Evolutionary conservation across 108 stramenopile genomes (phyloP), one percentile per base, ranked within the genome.

Genomic region (Pseudonitzschia pungens): DNA sequence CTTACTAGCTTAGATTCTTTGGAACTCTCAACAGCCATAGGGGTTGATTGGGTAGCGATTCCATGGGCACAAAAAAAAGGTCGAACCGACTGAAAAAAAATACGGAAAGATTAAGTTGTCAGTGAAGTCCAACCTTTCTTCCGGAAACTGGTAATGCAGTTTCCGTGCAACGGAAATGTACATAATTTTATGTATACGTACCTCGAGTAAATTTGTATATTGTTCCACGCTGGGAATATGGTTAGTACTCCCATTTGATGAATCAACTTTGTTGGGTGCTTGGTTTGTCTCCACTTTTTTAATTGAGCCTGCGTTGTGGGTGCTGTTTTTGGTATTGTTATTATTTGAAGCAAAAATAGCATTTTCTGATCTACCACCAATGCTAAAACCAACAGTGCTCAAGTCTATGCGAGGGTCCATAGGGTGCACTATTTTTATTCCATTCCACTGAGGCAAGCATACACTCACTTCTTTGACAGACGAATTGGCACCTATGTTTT

Each of bases 381-480:
- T 41, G 24, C 54, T 24, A 48, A 69, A 53, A 8, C 56, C 69
- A 12, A 84, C 84, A n/a, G 68, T 76, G 29, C 72, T 79, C 22
- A 89, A 24, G 58, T 86, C 85, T 9, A 89, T 89, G 18, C 85
- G 72, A 36, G 85, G 85, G 70, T 89, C 87, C 71, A 81, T 80
- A 20, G 83, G 85, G 59, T 89, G 80, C 31, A 45, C 26, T 54
- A 84, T 65, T 44, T 76, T 45, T 27, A 84, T 29, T 15, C 86
- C 86, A 67, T 83, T 80, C 66, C 75, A 80, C 65, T 82, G 83
- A 31, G 81, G 78, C 16, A 69, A 55, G 4, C 70, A 53, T 26
- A 51, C 14, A 1, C 15, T 33, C 4, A 1, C 36, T 10, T 32
- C 20, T 73, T 27, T 69, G 21, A 28, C 28, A 1, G 11, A 4